Evolutionary conservation across 495 filamentous ascomycete genomes (phyloP).

Genomic region (Xylaria sp.): DNA sequence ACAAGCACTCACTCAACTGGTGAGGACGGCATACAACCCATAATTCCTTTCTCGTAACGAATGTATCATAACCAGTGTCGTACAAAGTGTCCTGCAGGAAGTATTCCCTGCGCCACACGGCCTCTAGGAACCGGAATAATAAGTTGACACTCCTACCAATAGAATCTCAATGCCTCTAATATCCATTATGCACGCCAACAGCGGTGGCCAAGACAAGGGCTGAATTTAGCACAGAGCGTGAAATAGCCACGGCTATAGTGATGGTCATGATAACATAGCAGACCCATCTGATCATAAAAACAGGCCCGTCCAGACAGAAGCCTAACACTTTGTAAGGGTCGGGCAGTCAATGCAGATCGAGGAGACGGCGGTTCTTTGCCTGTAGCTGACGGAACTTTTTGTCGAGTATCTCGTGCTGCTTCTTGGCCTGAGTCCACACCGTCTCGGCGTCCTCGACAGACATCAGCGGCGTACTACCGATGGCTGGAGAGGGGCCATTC

Average conservation of each 20-base stretch:
- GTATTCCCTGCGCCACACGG: not conserved
- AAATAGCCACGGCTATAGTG: slow-evolving; percentile 24
- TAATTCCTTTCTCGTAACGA: not conserved
- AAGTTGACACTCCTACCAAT: not conserved
- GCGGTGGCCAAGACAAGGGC: slow-evolving; percentile 23
- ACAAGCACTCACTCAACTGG: not conserved
- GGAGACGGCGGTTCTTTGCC: slow-evolving; percentile 62
- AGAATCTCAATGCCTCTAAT: slow-evolving; percentile 9
- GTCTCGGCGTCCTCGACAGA: slow-evolving; percentile 68
- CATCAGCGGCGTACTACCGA: slow-evolving; percentile 58
- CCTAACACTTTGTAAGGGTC: slow-evolving; percentile 7
- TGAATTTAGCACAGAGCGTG: slow-evolving; percentile 23
- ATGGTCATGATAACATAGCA: slow-evolving; percentile 27
- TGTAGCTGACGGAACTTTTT: slow-evolving; percentile 68
- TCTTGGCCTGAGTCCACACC: slow-evolving; percentile 61
- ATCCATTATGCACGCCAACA: slow-evolving; percentile 22
- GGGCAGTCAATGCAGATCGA: slow-evolving; percentile 45
- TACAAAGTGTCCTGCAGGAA: slow-evolving; percentile 1
- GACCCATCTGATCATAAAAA: slow-evolving; percentile 32
- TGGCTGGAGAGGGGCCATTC: slow-evolving; percentile 41
- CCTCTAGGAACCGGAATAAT: not conserved
- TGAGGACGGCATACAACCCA: not conserved
- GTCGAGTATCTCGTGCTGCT: slow-evolving; percentile 73
- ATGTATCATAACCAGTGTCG: not conserved
- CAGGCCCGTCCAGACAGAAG: slow-evolving; percentile 18